Base-by-base conservation (phyloP, 208 protist species). In the Acanthamoeba royreba region DNA sequence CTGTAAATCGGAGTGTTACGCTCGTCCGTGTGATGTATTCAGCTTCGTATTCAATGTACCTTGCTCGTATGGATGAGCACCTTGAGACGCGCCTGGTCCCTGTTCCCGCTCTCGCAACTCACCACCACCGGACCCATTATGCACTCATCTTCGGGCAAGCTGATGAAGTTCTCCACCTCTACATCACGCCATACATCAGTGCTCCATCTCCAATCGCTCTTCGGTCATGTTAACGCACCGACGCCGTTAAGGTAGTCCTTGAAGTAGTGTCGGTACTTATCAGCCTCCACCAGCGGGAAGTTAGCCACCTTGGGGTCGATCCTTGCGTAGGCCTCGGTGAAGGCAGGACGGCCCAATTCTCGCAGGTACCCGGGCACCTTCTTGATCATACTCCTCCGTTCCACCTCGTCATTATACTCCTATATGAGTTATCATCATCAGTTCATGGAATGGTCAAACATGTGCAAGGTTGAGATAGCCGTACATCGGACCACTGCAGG, bases 271-370 rank as follows among this genome's bases (percentile, higher is more conserved):
- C 53, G 28, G 46, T 90, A 90, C 40, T 90, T 38, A 35, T 90
- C 83, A 22, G 83, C 83, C 52, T 90, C 83, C 19, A 90, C 63
- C 47, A 90, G 40, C 38, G 83, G 83, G 40, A 90, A 90, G 74
- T 55, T 53, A n/a, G 74, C 74, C 8, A 53, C 46, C 22, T 46
- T 85, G 40, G 74, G 74, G 43, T 85, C 46, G 35, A 53, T 85
- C 1, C 46, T 19, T 5, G 40, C 46, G 74, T 85, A 85, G 46
- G 46, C 74, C 28, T 85, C 74, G 43, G 43, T 85, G 74, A 85
- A 85, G 40, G 35, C 35, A 3, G 40, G 43, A 7, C 74, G 40
- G 19, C 74, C 74, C 11, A 85, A n/a, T 42, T 85, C 74, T 5
- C 74, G 25, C 4, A 85, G 42, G 46, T 52, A 85, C 2, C 46